A percentile compares a stretch with the other conserved stretches of the same genome.
Conservation (phyloP, 176 grass and related monocot genomes). For the Aegilops longissima region DNA sequence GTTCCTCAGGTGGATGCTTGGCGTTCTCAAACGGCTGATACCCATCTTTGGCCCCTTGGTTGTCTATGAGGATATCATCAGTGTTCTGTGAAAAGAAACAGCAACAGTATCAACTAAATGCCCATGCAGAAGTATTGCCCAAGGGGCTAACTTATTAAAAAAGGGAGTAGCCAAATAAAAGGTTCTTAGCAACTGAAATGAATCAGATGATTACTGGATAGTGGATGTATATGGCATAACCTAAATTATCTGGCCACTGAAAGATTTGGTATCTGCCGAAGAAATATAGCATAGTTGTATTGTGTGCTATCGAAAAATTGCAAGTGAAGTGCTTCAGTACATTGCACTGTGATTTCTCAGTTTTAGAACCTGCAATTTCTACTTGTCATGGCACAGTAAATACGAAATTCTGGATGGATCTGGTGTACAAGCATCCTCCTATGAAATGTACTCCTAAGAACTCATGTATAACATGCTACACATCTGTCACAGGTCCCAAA, state of each 20-base stretch:
- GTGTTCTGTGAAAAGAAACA: constrained; percentile 26
- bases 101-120: constrained; percentile 21
- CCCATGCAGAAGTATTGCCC: not conserved
- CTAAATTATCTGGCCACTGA: not conserved
- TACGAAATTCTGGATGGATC: constrained; percentile 14
- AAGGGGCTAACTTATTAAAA: constrained; percentile 7
- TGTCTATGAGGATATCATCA: constrained; percentile 60
- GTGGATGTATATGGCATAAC: not conserved
- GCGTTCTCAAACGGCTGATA: constrained; percentile 34
- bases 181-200: constrained; percentile 2
- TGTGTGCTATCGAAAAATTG: not conserved
- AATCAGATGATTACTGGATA: not conserved
- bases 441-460: not conserved
- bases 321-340: constrained; percentile 9
- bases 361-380: constrained; percentile 17
- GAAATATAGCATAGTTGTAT: constrained; percentile 11
- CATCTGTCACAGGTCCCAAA: not conserved
- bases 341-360: not conserved
- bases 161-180: not conserved
- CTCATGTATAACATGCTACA: constrained; percentile 7
- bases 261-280: not conserved
- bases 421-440: constrained; percentile 18
- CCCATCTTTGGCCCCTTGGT: constrained; percentile 32
- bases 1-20: not conserved
- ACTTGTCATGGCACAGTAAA: constrained; percentile 4